phyloP scores from a whole-genome alignment of 139 green algal genomes.

The Haematococcus sp. region DNA sequence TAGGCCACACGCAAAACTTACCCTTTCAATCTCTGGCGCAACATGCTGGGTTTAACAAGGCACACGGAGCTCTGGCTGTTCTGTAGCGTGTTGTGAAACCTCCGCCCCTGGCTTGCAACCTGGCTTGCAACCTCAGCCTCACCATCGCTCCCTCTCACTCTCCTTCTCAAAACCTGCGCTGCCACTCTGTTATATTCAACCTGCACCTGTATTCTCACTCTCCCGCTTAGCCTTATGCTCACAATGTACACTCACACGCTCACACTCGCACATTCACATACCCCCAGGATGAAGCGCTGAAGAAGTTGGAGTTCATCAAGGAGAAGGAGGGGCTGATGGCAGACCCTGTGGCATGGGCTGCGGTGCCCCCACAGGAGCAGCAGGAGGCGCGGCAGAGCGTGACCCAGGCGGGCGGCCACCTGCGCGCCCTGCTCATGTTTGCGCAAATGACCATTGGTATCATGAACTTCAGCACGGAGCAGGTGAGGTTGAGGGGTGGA shows the following conservation, averaged over 20 bases:
- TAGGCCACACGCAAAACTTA: too few relatives aligned
- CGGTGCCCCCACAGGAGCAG: conserved; percentile 28
- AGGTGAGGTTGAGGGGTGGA: conserved; percentile 41
- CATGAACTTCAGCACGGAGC: conserved; percentile 73
- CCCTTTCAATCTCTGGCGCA: too few relatives aligned
- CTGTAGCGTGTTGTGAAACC: too few relatives aligned
- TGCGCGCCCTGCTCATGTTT: conserved; percentile 51
- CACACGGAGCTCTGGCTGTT: background rate
- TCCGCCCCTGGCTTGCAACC: too few relatives aligned
- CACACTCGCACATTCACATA: too few relatives aligned
- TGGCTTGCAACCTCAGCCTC: too few relatives aligned
- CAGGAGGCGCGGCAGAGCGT: conserved; percentile 32
- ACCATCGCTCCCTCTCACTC: too few relatives aligned
- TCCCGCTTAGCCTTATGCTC: too few relatives aligned
- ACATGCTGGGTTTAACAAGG: background rate
- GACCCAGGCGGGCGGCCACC: conserved; percentile 22
- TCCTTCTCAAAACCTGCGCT: too few relatives aligned
- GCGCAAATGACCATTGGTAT: conserved; percentile 57
- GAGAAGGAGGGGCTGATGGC: conserved; percentile 55
- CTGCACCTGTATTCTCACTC: too few relatives aligned
- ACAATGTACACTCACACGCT: too few relatives aligned
- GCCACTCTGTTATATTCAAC: too few relatives aligned
- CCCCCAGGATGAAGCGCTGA: conserved; percentile 43
- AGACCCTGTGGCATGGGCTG: conserved; percentile 40
- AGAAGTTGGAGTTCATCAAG: conserved; percentile 79